Evolutionary conservation across 208 protist genomes (phyloP).

Genomic region (Leptomonas pyrrhocoris): DNA sequence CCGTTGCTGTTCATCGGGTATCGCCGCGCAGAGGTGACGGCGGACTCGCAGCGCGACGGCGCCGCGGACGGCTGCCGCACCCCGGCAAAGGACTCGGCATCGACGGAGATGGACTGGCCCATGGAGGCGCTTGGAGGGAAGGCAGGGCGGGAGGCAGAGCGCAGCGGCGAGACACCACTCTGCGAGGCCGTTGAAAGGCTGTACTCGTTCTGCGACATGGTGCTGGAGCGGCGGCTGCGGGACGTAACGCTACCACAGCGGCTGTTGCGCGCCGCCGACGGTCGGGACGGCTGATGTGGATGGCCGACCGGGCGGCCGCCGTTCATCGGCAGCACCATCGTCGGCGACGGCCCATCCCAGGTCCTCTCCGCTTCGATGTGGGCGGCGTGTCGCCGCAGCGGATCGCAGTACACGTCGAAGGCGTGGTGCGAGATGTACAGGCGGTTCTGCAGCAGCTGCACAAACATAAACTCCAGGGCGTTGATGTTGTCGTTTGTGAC

Average conservation of each 20-base stretch:
- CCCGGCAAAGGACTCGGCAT: constrained; percentile 20
- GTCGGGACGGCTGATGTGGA: constrained; percentile 21
- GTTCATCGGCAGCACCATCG: constrained; percentile 11
- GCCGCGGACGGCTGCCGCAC: constrained; percentile 19
- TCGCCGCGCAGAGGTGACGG: constrained; percentile 21
- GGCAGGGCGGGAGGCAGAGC: constrained; percentile 27
- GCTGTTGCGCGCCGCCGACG: constrained; percentile 13
- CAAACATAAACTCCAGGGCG: constrained; percentile 62
- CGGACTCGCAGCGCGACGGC: constrained; percentile 17
- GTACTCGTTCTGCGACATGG: constrained; percentile 32
- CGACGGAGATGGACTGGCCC: constrained; percentile 25
- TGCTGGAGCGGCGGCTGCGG: constrained; percentile 35
- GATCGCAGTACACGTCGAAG: constrained; percentile 59
- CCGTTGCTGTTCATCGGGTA: constrained; percentile 8
- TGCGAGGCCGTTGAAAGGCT: constrained; percentile 26
- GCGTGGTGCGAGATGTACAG: constrained; percentile 63
- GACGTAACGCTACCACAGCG: constrained; percentile 13
- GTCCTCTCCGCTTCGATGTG: constrained; percentile 27
- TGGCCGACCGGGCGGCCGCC: not conserved
- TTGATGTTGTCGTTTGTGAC: constrained; percentile 71
- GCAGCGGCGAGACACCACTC: constrained; percentile 28
- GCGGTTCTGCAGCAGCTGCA: constrained; percentile 54
- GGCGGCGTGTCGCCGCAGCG: constrained; percentile 27
- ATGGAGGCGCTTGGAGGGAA: constrained; percentile 28
- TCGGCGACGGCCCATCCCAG: constrained; percentile 15